Percentiles rank a stretch among this genome's conserved stretches.
Conservation (phyloP, 139 green algal species). For the Picochlorum sp. region DNA sequence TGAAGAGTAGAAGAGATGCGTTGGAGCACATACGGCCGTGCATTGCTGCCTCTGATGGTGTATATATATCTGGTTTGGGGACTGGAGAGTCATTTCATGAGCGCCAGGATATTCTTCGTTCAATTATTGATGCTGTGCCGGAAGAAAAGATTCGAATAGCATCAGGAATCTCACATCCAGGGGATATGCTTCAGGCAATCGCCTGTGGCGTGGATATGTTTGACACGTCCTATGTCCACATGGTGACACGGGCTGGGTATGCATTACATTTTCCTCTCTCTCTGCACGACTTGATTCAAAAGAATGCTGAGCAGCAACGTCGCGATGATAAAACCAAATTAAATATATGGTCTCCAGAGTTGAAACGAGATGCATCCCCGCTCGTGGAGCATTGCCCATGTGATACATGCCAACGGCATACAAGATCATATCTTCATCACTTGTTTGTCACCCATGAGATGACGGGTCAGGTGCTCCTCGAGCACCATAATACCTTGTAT, state of each 20-base stretch:
- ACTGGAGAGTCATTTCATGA: constrained; percentile 45
- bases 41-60: constrained; percentile 24
- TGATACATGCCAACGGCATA: constrained; percentile 55
- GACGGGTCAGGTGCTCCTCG: constrained; percentile 61
- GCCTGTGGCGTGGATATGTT: constrained; percentile 41
- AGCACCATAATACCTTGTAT: constrained; percentile 65
- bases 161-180: constrained; percentile 23
- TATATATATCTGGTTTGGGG: constrained; percentile 52
- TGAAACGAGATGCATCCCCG: constrained; percentile 44
- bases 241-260: constrained; percentile 39
- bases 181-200: constrained; percentile 53
- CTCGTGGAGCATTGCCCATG: constrained; percentile 56
- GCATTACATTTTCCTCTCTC: constrained; percentile 50
- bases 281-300: background rate
- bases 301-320: background rate
- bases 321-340: constrained; percentile 48
- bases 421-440: constrained; percentile 67
- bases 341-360: constrained; percentile 52
- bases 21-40: background rate
- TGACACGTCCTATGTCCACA: constrained; percentile 36
- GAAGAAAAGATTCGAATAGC: constrained; percentile 34
- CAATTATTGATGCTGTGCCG: constrained; percentile 30
- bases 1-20: background rate
- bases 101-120: constrained; percentile 27
- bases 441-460: constrained; percentile 69